These are phyloP conservation scores for Heliocybe sulcata DNA, from an alignment of 1,284 basidiomycete genomes.

Conservation along the genomic window DNA sequence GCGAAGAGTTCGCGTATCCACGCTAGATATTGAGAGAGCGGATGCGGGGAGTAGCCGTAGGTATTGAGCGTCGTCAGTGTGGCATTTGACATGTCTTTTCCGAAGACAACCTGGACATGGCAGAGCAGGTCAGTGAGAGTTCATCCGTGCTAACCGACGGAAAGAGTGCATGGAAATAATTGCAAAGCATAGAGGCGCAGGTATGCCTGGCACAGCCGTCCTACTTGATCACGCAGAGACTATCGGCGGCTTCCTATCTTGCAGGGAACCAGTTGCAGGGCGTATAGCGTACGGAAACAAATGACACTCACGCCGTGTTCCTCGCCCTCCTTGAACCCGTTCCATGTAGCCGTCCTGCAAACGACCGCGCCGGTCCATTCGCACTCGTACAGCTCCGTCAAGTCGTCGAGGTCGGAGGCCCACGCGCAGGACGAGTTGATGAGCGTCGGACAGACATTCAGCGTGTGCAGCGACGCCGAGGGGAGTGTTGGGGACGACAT, in stretches of 20 bases:
- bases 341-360: slow-evolving; percentile 63
- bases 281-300: background rate
- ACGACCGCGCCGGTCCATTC: slow-evolving; percentile 69
- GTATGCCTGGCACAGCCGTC: background rate
- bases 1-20: slow-evolving; percentile 53
- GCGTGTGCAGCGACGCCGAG: background rate
- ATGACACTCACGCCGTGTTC: slow-evolving; percentile 43
- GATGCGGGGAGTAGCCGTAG: slow-evolving; percentile 75
- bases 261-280: background rate
- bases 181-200: too few species aligned
- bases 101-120: slow-evolving; percentile 46
- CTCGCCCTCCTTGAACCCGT: slow-evolving; percentile 58
- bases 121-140: slow-evolving; percentile 2
- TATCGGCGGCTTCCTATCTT: background rate
- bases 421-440: slow-evolving; percentile 75
- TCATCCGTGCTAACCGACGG: background rate
- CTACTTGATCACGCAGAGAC: background rate
- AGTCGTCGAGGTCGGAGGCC: slow-evolving; percentile 61
- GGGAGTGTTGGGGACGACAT: background rate
- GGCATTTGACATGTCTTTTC: slow-evolving; percentile 22
- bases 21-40: slow-evolving; percentile 51
- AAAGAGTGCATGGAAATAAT: too few species aligned
- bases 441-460: slow-evolving; percentile 42
- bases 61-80: slow-evolving; percentile 58
- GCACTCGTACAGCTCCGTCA: slow-evolving; percentile 55